phyloP scores from a whole-genome alignment of 257 asterid genomes.

The Lantana camara region DNA sequence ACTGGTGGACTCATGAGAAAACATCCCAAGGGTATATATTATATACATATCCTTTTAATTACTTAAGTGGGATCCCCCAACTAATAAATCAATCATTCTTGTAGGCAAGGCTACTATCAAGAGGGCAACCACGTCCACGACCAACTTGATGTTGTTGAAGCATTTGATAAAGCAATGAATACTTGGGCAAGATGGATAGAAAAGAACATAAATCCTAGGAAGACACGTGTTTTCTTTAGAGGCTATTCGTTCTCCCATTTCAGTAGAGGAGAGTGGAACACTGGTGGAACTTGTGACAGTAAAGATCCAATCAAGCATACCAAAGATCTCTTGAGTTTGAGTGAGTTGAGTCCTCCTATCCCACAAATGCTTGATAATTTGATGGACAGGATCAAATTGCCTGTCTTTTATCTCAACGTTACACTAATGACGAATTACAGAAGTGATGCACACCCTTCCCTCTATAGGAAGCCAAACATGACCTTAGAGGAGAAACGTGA shows the following conservation, averaged over 20 bases:
- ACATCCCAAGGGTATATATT: slow-evolving; percentile 57
- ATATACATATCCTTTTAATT: background rate
- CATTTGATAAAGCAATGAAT: slow-evolving; percentile 63
- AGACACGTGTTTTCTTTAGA: slow-evolving; percentile 65
- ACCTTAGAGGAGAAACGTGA: slow-evolving; percentile 45
- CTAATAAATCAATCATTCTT: slow-evolving; percentile 10
- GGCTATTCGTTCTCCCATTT: slow-evolving; percentile 72
- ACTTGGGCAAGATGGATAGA: slow-evolving; percentile 80
- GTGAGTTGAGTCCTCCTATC: slow-evolving; percentile 43
- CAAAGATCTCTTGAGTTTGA: slow-evolving; percentile 43
- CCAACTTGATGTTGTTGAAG: slow-evolving; percentile 60
- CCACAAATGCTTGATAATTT: slow-evolving; percentile 54
- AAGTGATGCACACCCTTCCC: slow-evolving; percentile 72
- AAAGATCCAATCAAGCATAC: slow-evolving; percentile 54
- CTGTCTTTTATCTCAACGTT: slow-evolving; percentile 52
- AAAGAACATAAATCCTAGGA: slow-evolving; percentile 50
- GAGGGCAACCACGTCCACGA: slow-evolving; percentile 67
- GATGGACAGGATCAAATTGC: slow-evolving; percentile 45
- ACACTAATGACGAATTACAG: slow-evolving; percentile 68
- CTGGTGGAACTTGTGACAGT: slow-evolving; percentile 69
- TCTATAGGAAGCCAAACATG: slow-evolving; percentile 50
- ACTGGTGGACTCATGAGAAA: slow-evolving; percentile 91
- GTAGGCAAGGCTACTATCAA: slow-evolving; percentile 79
- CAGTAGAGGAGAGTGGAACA: slow-evolving; percentile 83
- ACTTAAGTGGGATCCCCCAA: too few species aligned